A percentile compares a stretch with the other conserved stretches of the same genome.
phyloP scores from a whole-genome alignment of 352 stramenopile genomes.

The Chrysophaeum taylorii region DNA sequence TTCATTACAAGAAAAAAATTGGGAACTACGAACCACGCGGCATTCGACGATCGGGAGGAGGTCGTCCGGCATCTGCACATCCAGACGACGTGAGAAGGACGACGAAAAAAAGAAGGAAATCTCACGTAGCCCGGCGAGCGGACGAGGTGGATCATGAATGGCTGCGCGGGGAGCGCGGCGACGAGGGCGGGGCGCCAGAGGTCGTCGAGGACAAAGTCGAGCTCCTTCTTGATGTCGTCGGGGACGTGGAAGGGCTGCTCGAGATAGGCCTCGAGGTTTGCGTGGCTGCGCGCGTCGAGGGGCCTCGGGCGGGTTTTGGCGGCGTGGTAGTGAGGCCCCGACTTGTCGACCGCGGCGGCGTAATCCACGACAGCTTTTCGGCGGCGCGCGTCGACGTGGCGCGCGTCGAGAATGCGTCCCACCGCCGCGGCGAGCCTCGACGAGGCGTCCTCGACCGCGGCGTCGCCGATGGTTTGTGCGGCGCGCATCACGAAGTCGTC shows the following conservation, averaged over 20 bases:
- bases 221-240: not conserved
- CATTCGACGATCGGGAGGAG: not conserved
- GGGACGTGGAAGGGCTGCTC: constrained; percentile 12
- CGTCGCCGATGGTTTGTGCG: not conserved
- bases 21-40: no score
- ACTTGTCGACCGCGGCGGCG: not conserved
- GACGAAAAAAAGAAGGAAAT: no score
- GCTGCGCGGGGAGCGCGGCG: not conserved
- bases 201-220: not conserved
- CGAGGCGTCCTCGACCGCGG: not conserved
- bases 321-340: not conserved
- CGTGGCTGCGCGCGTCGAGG: not conserved
- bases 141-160: not conserved
- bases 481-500: not conserved
- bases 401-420: not conserved
- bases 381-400: not conserved
- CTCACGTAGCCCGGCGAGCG: constrained; percentile 11
- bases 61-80: not conserved
- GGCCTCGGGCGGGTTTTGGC: not conserved
- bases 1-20: no score
- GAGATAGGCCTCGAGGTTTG: not conserved
- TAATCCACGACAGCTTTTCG: not conserved
- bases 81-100: no score
- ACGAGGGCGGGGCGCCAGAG: not conserved
- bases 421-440: not conserved